A percentile compares a stretch with the other conserved stretches of the same genome.
Evolutionary conservation across 495 filamentous ascomycete genomes (phyloP).

Genomic region (Tuber borchii): DNA sequence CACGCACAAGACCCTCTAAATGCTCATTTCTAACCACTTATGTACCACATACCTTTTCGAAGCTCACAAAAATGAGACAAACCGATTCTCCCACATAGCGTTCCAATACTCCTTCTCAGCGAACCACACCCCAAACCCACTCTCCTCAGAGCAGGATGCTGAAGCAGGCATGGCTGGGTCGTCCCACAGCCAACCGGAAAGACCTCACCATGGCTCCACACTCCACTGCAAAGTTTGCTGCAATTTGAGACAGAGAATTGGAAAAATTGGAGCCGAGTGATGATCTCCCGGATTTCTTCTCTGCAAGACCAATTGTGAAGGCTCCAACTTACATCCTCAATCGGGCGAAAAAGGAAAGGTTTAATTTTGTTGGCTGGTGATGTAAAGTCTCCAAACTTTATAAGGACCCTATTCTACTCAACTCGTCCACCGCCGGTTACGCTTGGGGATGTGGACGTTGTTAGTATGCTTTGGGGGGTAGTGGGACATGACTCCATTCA

Average conservation of each 20-base stretch:
- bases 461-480: constrained; percentile 9
- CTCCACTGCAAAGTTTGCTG: constrained; percentile 35
- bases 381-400: constrained; percentile 16
- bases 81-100: no score
- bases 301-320: constrained; percentile 39
- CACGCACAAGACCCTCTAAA: no score
- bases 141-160: constrained; percentile 11
- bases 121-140: constrained; percentile 17
- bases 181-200: neutral
- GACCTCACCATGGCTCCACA: constrained; percentile 30
- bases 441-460: constrained; percentile 11
- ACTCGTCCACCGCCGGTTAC: constrained; percentile 30
- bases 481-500: no score
- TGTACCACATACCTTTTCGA: no score
- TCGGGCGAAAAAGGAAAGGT: constrained; percentile 21
- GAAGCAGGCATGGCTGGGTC: constrained; percentile 15
- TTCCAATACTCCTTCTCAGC: constrained; percentile 26
- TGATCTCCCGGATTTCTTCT: constrained; percentile 33
- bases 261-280: constrained; percentile 35
- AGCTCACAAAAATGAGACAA: no score
- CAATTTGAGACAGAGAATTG: constrained; percentile 36
- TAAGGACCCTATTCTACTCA: constrained; percentile 32
- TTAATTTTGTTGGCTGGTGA: constrained; percentile 34
- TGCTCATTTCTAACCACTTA: no score
- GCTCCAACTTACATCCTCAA: constrained; percentile 35